Conservation (phyloP, 2,329 filamentous ascomycete species). For the Pseudogymnoascus sp. region DNA sequence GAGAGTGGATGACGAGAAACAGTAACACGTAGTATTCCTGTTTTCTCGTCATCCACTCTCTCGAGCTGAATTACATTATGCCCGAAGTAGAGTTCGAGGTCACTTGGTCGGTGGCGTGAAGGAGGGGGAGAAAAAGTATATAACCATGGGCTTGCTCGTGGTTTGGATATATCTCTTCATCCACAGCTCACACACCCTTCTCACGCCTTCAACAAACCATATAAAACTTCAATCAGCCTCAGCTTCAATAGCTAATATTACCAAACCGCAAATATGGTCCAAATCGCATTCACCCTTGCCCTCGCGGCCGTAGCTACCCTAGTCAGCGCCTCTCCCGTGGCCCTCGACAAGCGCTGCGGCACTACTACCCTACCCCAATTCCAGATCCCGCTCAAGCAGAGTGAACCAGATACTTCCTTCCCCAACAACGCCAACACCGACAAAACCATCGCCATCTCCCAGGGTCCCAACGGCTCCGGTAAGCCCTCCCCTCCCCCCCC, state of each 20-base stretch:
- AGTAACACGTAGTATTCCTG: neutral
- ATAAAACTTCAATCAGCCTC: neutral
- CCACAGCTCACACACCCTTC: neutral
- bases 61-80: neutral
- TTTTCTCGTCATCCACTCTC: no score
- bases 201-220: neutral
- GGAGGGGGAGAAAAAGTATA: neutral
- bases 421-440: neutral
- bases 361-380: neutral
- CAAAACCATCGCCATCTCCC: neutral
- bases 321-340: neutral
- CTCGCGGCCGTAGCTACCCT: neutral
- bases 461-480: neutral
- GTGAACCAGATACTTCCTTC: neutral
- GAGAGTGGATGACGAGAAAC: neutral
- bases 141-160: neutral
- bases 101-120: neutral
- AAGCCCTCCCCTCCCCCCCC: neutral
- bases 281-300: neutral
- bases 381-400: neutral
- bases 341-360: constrained; percentile 1
- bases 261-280: neutral
- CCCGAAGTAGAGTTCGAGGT: neutral
- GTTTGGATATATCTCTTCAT: neutral
- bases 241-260: neutral